phyloP scores from a whole-genome alignment of 345 rosid genomes.

The Toxicodendron radicans region DNA sequence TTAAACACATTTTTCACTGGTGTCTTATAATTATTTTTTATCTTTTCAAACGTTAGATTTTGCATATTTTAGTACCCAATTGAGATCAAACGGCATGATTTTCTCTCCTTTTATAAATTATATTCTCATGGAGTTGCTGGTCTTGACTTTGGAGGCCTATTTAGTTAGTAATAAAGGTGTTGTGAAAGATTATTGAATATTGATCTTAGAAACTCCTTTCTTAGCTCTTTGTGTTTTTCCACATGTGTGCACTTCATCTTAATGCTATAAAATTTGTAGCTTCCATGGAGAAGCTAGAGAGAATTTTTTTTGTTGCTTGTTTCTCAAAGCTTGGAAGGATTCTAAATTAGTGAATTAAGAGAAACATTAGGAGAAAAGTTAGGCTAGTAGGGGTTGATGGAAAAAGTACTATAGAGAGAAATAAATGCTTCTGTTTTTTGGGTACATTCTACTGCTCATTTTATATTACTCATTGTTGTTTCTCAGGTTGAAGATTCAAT shows the following conservation, averaged over 20 bases:
- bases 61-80: not conserved
- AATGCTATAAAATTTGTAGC: not conserved
- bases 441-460: slow-evolving; percentile 16
- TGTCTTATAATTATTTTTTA: not conserved
- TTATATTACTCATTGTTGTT: slow-evolving; percentile 13
- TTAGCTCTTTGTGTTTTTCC: not conserved
- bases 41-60: not conserved
- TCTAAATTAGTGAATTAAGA: not conserved
- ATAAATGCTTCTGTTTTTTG: slow-evolving; percentile 14
- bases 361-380: not conserved
- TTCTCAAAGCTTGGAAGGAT: not conserved
- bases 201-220: not conserved
- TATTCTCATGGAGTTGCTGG: not conserved
- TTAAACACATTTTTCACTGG: not conserved
- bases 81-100: not conserved
- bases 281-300: not conserved
- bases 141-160: not conserved
- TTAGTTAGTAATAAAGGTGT: not conserved
- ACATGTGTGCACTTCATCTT: not conserved
- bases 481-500: slow-evolving; percentile 51
- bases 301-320: not conserved
- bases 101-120: not conserved
- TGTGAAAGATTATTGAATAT: not conserved
- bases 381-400: not conserved
- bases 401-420: not conserved